Evolutionary conservation across 768 basidiomycete species (phyloP).

Genomic region (Dictyophora rubrovolvata): DNA sequence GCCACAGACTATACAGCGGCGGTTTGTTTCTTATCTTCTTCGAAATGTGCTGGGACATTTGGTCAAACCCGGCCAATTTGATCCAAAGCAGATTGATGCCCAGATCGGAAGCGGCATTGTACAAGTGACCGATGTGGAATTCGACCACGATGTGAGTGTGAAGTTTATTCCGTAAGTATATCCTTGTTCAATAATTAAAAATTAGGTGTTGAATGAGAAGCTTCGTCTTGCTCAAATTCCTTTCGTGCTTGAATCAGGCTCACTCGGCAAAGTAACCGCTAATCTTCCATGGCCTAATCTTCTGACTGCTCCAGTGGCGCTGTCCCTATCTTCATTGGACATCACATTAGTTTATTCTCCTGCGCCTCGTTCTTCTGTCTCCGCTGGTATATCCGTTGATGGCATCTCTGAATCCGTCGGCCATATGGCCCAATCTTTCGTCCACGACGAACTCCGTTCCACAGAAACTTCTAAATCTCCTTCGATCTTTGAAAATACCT

Average conservation of each 20-base stretch:
- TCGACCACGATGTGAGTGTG: constrained; percentile 59
- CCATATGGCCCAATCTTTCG: constrained; percentile 77
- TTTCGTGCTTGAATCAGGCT: constrained; percentile 57
- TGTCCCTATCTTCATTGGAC: constrained; percentile 58
- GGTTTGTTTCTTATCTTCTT: constrained; percentile 84
- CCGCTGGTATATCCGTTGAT: background rate
- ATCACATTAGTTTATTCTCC: constrained; percentile 43
- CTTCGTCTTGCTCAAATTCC: constrained; percentile 46
- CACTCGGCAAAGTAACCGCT: constrained; percentile 63
- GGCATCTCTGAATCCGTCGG: constrained; percentile 71
- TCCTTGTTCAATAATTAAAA: background rate
- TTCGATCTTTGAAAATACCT: constrained; percentile 50
- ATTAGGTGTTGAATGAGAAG: constrained; percentile 69
- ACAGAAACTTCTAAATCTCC: background rate
- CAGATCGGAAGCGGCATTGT: constrained; percentile 89
- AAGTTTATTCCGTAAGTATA: background rate
- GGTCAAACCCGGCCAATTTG: constrained; percentile 82
- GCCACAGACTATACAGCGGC: constrained; percentile 56
- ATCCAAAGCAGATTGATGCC: constrained; percentile 78
- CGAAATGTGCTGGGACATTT: constrained; percentile 77
- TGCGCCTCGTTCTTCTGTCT: constrained; percentile 15
- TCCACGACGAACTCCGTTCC: constrained; percentile 65
- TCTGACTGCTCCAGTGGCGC: constrained; percentile 58
- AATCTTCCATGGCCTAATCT: constrained; percentile 83
- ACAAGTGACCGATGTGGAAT: constrained; percentile 73